A percentile compares a stretch with the other conserved stretches of the same genome.
Evolutionary conservation across 176 grass and related monocot species (phyloP).

Genomic region (Lolium multiflorum): DNA sequence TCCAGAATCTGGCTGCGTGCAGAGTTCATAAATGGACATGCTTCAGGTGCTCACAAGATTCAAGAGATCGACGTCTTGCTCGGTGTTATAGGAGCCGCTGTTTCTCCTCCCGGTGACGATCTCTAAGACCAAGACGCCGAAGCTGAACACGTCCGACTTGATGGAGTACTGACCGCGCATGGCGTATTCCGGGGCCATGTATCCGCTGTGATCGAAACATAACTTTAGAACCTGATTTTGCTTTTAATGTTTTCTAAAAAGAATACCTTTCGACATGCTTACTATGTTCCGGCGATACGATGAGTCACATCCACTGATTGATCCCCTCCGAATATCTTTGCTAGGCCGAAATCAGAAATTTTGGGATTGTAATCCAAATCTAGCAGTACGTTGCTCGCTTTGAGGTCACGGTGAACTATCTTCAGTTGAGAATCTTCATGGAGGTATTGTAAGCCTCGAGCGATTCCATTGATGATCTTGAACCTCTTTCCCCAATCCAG

Average conservation of each 20-base stretch:
- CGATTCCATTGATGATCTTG: constrained; percentile 57
- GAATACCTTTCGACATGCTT: constrained; percentile 29
- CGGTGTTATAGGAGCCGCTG: not conserved
- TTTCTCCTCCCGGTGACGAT: constrained; percentile 67
- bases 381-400: constrained; percentile 42
- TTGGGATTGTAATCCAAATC: constrained; percentile 57
- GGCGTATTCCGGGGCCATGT: constrained; percentile 48
- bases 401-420: constrained; percentile 63
- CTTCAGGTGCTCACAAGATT: constrained; percentile 45
- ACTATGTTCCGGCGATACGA: constrained; percentile 68
- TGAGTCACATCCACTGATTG: constrained; percentile 48
- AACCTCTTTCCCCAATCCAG: constrained; percentile 59
- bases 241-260: not conserved
- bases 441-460: constrained; percentile 67
- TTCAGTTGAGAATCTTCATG: constrained; percentile 71
- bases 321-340: constrained; percentile 56
- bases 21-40: not conserved
- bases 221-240: not conserved
- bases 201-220: constrained; percentile 39
- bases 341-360: constrained; percentile 73
- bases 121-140: constrained; percentile 65
- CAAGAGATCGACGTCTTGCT: constrained; percentile 46
- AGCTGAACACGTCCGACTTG: constrained; percentile 75
- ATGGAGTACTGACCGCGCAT: constrained; percentile 64
- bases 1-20: not conserved